A percentile compares a stretch with the other conserved stretches of the same genome.
Conservation (phyloP, 345 rosid genomes). For the Hibiscus tridactylites region DNA sequence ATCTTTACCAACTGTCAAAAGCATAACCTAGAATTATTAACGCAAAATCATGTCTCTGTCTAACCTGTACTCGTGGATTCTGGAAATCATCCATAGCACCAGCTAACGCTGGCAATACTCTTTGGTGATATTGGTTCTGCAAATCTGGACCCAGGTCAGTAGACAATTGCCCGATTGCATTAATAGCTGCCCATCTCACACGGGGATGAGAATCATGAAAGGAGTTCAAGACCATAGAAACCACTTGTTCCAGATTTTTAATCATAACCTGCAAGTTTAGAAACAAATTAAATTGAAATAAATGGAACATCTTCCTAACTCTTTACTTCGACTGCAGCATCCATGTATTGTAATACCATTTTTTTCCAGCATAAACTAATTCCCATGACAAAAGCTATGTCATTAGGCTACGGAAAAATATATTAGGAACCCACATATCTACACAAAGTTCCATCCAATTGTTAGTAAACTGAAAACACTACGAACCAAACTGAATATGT, state of each 20-base stretch:
- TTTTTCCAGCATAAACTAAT: background rate
- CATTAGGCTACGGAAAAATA: background rate
- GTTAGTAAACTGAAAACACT: background rate
- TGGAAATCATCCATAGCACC: constrained; percentile 94
- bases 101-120: constrained; percentile 85
- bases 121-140: constrained; percentile 87
- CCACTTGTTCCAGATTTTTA: constrained; percentile 81
- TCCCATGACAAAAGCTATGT: background rate
- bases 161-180: constrained; percentile 95
- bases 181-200: constrained; percentile 98
- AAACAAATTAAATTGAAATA: constrained; percentile 2
- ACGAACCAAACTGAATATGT: background rate
- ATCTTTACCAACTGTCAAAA: background rate
- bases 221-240: constrained; percentile 75
- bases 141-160: constrained; percentile 99
- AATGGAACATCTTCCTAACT: background rate
- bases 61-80: constrained; percentile 96
- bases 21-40: background rate
- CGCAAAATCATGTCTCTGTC: background rate
- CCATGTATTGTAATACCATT: background rate
- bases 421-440: background rate
- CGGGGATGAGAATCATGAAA: constrained; percentile 90
- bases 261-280: constrained; percentile 63
- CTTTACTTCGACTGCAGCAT: background rate
- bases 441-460: background rate